Percentiles rank a stretch among this genome's conserved stretches.
Conservation (phyloP, 148 eudicot genomes). For the Vaccinium myrtillus region DNA sequence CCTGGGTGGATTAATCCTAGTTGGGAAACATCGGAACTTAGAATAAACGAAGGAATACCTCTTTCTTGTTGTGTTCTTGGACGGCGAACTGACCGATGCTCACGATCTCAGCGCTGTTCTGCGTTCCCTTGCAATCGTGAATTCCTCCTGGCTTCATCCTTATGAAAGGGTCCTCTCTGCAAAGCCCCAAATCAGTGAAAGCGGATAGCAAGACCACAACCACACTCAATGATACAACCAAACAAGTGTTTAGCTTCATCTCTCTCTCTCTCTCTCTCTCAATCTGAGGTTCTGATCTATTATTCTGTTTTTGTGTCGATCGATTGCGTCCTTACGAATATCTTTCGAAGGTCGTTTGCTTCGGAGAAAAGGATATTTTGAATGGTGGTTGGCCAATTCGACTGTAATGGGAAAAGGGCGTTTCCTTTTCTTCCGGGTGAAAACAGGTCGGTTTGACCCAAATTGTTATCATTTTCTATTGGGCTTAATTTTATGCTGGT, state of each 20-base stretch:
- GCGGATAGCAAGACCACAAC: constrained; percentile 17
- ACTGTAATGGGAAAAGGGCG: no score
- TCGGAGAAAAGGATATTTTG: neutral
- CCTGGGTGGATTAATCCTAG: neutral
- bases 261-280: neutral
- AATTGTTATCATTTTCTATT: no score
- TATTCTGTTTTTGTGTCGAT: neutral
- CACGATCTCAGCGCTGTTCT: constrained; percentile 35
- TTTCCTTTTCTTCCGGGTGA: no score
- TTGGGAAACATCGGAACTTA: neutral
- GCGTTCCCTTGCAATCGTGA: constrained; percentile 11
- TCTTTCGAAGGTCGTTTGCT: neutral
- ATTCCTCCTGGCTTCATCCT: constrained; percentile 40
- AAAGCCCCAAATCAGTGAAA: constrained; percentile 33
- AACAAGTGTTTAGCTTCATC: constrained; percentile 2
- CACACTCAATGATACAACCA: constrained; percentile 4
- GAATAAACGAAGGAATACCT: constrained; percentile 20
- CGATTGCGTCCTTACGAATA: neutral
- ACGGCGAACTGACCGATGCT: constrained; percentile 56
- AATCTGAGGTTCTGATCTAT: neutral
- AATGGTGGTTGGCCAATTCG: neutral
- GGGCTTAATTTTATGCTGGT: no score
- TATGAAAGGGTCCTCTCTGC: constrained; percentile 34
- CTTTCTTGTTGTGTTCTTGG: constrained; percentile 50
- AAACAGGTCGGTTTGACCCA: no score